Evolutionary conservation across 495 filamentous ascomycete genomes (phyloP), one percentile per base, ranked within the genome.

Genomic region (Letharia columbiana): DNA sequence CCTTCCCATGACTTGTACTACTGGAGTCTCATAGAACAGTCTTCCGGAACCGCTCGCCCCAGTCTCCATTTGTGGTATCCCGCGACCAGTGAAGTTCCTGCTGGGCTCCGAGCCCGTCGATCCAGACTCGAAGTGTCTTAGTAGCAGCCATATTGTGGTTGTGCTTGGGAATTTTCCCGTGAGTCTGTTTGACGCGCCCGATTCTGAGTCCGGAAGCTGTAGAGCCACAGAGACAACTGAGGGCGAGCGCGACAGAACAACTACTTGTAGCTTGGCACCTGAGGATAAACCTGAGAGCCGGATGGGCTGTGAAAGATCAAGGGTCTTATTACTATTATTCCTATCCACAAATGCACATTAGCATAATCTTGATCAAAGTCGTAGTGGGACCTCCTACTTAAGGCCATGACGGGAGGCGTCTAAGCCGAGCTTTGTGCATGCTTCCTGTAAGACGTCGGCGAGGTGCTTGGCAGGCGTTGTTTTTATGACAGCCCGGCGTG

Each of bases 261-360:
- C 87, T 58, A 98, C 88, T 70, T 98, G 92, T 31, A 98, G 83
- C 70, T 95, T 96, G 37, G 94, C 92, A 40, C 94, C 94, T 20
- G 91, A 83, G 9, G 81, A 80, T 15, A 98, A 86, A 63, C 92
- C 92, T 2, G 92, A 90, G 42, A 93, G 87, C n/a, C 93, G 88
- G 75, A 90, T 89, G 44, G 88, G 86, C 23, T 88, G 83, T 17
- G 91, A 92, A 12, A 98, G 81, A 72, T 97, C 91, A 17, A 98
- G 76, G 40, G 85, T 80, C 72, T 92, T 95, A 70, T 89, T 87
- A 73, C 90, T 92, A 70, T 45, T 65, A 10, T 58, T 65, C 6
- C 52, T 56, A 56, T 31, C 18, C 18, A 13, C 28, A 56, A 56
- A 35, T 0, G 28, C 28, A 56, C 52, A 56, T 56, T 56, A 56